Percentiles rank a stretch among this genome's conserved stretches.
Conservation (phyloP, 2,329 filamentous ascomycete genomes). For the Pleoardoris graminearum region DNA sequence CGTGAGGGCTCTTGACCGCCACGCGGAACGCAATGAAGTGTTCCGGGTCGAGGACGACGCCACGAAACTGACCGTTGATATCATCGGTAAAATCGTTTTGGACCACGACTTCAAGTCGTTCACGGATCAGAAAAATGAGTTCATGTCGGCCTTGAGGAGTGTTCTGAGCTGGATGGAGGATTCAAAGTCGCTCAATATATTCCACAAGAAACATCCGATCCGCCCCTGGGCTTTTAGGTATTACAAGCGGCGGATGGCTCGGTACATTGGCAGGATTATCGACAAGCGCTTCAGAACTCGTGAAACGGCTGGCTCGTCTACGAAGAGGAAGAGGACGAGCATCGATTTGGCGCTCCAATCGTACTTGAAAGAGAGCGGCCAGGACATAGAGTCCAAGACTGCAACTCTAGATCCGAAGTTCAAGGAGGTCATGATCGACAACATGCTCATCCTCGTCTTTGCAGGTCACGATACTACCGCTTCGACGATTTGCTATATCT, state of each 20-base stretch:
- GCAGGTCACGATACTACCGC: constrained; percentile 30
- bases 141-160: constrained; percentile 43
- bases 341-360: constrained; percentile 47
- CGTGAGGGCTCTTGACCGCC: constrained; percentile 38
- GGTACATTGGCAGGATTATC: constrained; percentile 41
- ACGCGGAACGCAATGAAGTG: constrained; percentile 41
- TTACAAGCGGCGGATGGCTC: constrained; percentile 44
- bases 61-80: constrained; percentile 48
- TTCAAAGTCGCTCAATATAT: constrained; percentile 37
- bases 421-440: constrained; percentile 25
- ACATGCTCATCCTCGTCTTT: constrained; percentile 25
- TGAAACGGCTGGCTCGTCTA: constrained; percentile 12
- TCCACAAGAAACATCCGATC: constrained; percentile 44
- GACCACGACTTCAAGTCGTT: constrained; percentile 47
- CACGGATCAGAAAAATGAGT: constrained; percentile 35
- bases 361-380: constrained; percentile 42
- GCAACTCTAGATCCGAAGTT: constrained; percentile 30
- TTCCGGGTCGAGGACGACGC: constrained; percentile 48
- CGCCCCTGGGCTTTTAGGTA: constrained; percentile 39
- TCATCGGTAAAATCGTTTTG: constrained; percentile 48
- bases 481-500: constrained; percentile 35
- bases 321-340: constrained; percentile 37
- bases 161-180: constrained; percentile 43
- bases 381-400: constrained; percentile 17
- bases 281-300: constrained; percentile 45